Evolutionary conservation across 2,329 filamentous ascomycete genomes (phyloP), one percentile per base, ranked within the genome.

Genomic region (Penicillium olsonii): DNA sequence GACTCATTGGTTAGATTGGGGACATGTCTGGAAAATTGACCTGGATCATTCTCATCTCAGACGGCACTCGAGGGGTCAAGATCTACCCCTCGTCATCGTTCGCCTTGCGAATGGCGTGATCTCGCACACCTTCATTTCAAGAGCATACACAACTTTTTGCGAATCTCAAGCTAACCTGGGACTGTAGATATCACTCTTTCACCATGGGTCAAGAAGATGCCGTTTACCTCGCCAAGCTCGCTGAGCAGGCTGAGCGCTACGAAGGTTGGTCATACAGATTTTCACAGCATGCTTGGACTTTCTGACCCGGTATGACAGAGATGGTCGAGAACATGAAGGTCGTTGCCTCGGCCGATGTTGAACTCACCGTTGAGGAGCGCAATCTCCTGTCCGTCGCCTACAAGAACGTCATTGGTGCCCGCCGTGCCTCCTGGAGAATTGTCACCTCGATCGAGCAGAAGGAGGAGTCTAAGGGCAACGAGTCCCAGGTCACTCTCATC

Each of bases 291-390:
- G 44, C 22, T 37, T 15, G 26, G 34, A 44, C 40, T 19, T 15
- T 24, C 37, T 40, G n/a, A 40, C 34, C 53, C 64, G 53, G 39
- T 34, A 43, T 33, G 49, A 60, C 77, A 96, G 92, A 96, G 80
- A 96, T 97, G 92, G 92, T 97, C 65, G 91, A 96, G 83, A 96
- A 96, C 85, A 97, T 97, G 92, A 97, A 96, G 87, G 86, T 89
- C 65, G 92, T 96, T 69, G 92, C 92, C 68, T 92, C 88, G 64
- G 90, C 92, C 73, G 84, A 89, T 72, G 85, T 79, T 69, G 87
- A 91, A 70, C 83, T 91, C 66, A 87, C 86, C 60, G 91, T 96
- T 64, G 92, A 96, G 79, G 92, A 96, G 84, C 89, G 92, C 75
- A 96, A 96, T 81, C 90, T 96, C 60, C 85, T 96, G 56, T 96